These are phyloP conservation scores for Arctium minus DNA, from an alignment of 129 eudicot species.

Conservation along the genomic window DNA sequence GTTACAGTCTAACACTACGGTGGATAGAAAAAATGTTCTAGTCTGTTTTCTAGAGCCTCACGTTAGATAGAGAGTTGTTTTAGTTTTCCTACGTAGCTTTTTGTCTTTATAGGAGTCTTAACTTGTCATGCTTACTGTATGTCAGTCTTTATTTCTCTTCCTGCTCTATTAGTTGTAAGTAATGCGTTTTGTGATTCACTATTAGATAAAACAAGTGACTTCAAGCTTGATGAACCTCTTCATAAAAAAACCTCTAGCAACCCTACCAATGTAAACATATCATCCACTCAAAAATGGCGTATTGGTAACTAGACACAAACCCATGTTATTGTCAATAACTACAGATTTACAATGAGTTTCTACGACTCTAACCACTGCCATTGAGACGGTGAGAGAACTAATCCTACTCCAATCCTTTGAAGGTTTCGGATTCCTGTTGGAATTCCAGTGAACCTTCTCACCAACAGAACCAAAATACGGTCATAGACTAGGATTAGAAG, in stretches of 20 bases:
- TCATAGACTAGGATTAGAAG: constrained; percentile 64
- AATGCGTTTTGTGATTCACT: no score
- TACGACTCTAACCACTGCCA: constrained; percentile 63
- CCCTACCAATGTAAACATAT: constrained; percentile 75
- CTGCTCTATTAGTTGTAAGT: no score
- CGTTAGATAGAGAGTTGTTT: no score
- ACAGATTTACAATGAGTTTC: constrained; percentile 66
- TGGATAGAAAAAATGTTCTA: no score
- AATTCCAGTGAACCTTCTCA: constrained; percentile 53
- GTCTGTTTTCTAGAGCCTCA: no score
- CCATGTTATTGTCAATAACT: constrained; percentile 52
- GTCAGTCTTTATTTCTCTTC: no score
- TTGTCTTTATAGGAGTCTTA: no score
- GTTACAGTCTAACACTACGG: no score
- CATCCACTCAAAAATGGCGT: constrained; percentile 72
- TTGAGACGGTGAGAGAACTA: constrained; percentile 67
- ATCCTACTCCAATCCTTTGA: constrained; percentile 67
- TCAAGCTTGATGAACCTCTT: constrained; percentile 72
- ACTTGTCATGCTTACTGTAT: no score
- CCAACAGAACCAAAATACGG: constrained; percentile 54
- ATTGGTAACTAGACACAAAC: constrained; percentile 76
- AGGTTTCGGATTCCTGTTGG: constrained; percentile 71
- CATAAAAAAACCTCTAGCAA: constrained; percentile 73
- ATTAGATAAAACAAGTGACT: no score
- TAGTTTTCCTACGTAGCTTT: no score